These are phyloP conservation scores for Umbelopsis sp. DNA, from an alignment of 192 early-diverging fungal species.

Conservation along the genomic window DNA sequence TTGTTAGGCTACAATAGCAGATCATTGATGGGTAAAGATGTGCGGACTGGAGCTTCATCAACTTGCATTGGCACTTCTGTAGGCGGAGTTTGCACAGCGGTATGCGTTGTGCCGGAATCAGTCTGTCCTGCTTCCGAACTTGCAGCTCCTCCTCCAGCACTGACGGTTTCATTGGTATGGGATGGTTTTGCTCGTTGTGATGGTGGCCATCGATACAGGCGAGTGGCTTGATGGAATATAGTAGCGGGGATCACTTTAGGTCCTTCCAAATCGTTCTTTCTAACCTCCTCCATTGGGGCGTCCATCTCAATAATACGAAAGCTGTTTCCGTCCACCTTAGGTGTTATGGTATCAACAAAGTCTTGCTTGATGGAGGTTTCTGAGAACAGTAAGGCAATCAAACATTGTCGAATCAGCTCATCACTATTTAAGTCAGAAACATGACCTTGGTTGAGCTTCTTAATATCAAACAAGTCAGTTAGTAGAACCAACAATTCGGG, in stretches of 20 bases:
- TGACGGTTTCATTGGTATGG: not conserved
- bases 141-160: not conserved
- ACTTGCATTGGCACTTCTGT: not conserved
- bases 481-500: constrained; percentile 9
- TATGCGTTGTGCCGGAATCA: constrained; percentile 2
- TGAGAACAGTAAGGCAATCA: constrained; percentile 10
- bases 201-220: constrained; percentile 7
- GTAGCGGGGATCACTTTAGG: constrained; percentile 9
- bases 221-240: constrained; percentile 18
- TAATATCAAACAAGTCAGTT: constrained; percentile 9
- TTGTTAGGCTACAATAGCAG: not conserved
- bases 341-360: not conserved
- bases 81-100: constrained; percentile 11
- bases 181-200: not conserved
- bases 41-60: not conserved
- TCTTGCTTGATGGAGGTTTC: constrained; percentile 12
- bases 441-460: constrained; percentile 11
- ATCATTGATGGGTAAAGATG: constrained; percentile 10
- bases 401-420: constrained; percentile 19
- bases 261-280: constrained; percentile 9
- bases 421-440: constrained; percentile 15
- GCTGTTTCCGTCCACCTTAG: constrained; percentile 7
- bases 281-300: not conserved
- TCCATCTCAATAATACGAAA: constrained; percentile 2
- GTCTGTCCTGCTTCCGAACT: not conserved